Percentiles rank a stretch among this genome's conserved stretches.
Conservation (phyloP, 2,329 filamentous ascomycete species). For the Beauveria sp. region DNA sequence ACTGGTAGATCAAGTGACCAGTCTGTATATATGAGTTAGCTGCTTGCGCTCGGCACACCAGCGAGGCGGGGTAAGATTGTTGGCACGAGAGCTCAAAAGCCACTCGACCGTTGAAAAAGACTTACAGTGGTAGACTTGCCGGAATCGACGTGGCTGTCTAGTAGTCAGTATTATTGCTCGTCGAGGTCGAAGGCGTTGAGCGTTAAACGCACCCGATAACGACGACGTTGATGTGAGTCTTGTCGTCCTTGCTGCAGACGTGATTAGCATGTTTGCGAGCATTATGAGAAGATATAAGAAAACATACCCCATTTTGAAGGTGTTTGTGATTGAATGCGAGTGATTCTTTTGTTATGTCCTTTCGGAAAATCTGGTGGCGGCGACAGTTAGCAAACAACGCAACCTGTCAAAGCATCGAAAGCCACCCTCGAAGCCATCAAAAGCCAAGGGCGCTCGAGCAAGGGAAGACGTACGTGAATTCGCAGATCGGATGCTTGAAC, state of each 20-base stretch:
- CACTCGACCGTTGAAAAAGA: constrained; percentile 15
- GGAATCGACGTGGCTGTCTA: constrained; percentile 83
- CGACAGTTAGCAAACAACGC: constrained; percentile 14
- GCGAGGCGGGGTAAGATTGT: constrained; percentile 12
- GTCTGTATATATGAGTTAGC: constrained; percentile 37
- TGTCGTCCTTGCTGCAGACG: constrained; percentile 75
- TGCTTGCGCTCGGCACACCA: neutral
- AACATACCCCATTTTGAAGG: constrained; percentile 30
- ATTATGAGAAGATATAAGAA: neutral
- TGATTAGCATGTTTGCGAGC: constrained; percentile 11
- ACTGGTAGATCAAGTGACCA: constrained; percentile 99
- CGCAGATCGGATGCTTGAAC: constrained; percentile 38
- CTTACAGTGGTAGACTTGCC: constrained; percentile 98
- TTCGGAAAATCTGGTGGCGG: constrained; percentile 17
- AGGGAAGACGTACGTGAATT: constrained; percentile 26
- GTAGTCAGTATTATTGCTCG: constrained; percentile 16
- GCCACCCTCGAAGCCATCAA: neutral
- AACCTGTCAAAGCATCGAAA: neutral
- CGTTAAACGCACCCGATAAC: constrained; percentile 59
- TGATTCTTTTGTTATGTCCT: constrained; percentile 16
- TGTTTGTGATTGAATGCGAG: constrained; percentile 16
- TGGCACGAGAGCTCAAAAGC: neutral
- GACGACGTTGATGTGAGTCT: constrained; percentile 95
- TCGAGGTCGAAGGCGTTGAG: constrained; percentile 23
- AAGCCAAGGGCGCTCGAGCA: neutral